Evolutionary conservation across 2,329 filamentous ascomycete species (phyloP).

Genomic region (Epichloe hybrida): DNA sequence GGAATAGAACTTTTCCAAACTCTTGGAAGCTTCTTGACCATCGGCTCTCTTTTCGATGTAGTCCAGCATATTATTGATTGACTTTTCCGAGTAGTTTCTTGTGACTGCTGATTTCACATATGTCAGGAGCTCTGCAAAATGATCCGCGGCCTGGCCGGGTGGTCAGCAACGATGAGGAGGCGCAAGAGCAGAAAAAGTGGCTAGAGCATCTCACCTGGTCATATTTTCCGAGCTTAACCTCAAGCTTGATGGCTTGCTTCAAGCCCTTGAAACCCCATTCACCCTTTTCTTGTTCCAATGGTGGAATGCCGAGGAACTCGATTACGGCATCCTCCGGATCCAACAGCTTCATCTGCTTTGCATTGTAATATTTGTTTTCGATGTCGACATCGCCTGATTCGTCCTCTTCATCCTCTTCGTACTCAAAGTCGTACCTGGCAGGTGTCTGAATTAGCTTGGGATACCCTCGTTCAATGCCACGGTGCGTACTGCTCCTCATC

Average conservation of each 20-base stretch:
- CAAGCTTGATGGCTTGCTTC: constrained; percentile 95
- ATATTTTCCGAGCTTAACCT: constrained; percentile 85
- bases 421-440: constrained; percentile 80
- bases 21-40: constrained; percentile 53
- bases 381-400: constrained; percentile 83
- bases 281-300: constrained; percentile 77
- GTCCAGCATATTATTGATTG: constrained; percentile 98
- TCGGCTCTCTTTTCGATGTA: constrained; percentile 85
- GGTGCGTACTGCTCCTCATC: constrained; percentile 29
- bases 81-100: constrained; percentile 96
- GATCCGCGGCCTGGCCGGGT: constrained; percentile 59
- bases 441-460: constrained; percentile 5
- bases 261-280: constrained; percentile 98
- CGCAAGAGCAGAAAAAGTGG: too few relatives aligned
- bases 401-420: constrained; percentile 84
- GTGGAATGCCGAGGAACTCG: constrained; percentile 82
- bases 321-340: constrained; percentile 80
- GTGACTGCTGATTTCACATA: constrained; percentile 97
- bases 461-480: neutral
- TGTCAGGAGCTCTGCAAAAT: constrained; percentile 89
- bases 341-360: constrained; percentile 84
- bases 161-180: constrained; percentile 8
- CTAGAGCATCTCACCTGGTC: constrained; percentile 45
- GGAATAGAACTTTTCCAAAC: constrained; percentile 92
- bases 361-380: constrained; percentile 99